Evolutionary conservation across 2,329 filamentous ascomycete genomes (phyloP).

Genomic region (Fusarium decemcellulare): DNA sequence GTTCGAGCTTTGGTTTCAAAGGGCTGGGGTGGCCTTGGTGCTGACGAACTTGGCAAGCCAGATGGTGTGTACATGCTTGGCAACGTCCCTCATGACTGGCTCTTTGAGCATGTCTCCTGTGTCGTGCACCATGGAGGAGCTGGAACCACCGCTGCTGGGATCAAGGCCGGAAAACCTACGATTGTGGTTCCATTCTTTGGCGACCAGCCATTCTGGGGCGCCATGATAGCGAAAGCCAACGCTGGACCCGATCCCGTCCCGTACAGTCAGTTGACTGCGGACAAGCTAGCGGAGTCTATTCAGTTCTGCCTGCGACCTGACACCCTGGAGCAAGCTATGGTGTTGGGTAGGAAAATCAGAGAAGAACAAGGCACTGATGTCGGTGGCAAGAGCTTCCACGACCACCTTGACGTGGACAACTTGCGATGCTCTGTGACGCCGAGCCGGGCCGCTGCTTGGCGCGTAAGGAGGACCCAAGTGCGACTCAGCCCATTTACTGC

Average conservation of each 20-base stretch:
- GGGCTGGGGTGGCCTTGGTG: constrained; percentile 89
- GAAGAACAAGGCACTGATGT: constrained; percentile 75
- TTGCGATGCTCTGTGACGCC: constrained; percentile 80
- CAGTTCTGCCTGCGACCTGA: constrained; percentile 70
- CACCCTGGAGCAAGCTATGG: constrained; percentile 68
- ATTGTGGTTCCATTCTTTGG: constrained; percentile 90
- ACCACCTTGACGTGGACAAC: constrained; percentile 76
- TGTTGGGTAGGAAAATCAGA: constrained; percentile 75
- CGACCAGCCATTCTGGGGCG: constrained; percentile 87
- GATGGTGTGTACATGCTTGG: constrained; percentile 87
- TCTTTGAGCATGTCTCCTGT: constrained; percentile 84
- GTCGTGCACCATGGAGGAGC: constrained; percentile 92
- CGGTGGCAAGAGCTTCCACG: constrained; percentile 78
- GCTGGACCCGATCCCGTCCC: constrained; percentile 81
- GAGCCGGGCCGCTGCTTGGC: constrained; percentile 80
- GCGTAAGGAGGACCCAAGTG: constrained; percentile 76
- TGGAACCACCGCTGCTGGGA: constrained; percentile 90
- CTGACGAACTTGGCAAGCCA: constrained; percentile 77
- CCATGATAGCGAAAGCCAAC: constrained; percentile 80
- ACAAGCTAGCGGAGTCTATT: constrained; percentile 77
- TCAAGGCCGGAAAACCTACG: constrained; percentile 83
- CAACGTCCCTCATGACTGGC: constrained; percentile 90
- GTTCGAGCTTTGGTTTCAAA: constrained; percentile 88
- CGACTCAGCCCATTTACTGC: constrained; percentile 81
- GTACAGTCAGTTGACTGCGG: constrained; percentile 75